phyloP scores from a whole-genome alignment of 2,329 filamentous ascomycete genomes.

The Alternaria triticina region DNA sequence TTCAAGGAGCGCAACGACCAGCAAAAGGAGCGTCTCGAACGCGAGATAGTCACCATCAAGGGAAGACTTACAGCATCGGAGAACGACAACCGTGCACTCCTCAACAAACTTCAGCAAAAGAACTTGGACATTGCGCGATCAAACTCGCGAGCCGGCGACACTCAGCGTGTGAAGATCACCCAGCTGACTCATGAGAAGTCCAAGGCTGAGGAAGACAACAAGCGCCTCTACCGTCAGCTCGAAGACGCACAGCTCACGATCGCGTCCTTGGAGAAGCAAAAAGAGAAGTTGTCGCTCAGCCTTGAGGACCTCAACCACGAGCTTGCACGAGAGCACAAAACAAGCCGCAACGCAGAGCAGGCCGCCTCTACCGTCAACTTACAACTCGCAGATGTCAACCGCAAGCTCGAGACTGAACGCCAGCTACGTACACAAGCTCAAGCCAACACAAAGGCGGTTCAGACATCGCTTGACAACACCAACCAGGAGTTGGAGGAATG shows the following conservation, averaged over 20 bases:
- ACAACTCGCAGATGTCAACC: slow-evolving; percentile 87
- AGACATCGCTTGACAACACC: slow-evolving; percentile 77
- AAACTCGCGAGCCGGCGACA: slow-evolving; percentile 83
- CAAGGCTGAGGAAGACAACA: slow-evolving; percentile 81
- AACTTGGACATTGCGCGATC: slow-evolving; percentile 94
- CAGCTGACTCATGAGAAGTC: slow-evolving; percentile 83
- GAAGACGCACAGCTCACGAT: slow-evolving; percentile 84
- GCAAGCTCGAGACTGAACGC: slow-evolving; percentile 87
- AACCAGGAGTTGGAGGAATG: slow-evolving; percentile 83
- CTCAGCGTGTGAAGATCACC: slow-evolving; percentile 75
- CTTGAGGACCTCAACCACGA: slow-evolving; percentile 94
- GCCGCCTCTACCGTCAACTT: slow-evolving; percentile 78
- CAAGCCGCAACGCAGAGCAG: slow-evolving; percentile 88
- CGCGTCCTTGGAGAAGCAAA: slow-evolving; percentile 87
- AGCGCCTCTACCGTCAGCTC: slow-evolving; percentile 80
- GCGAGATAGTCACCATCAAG: slow-evolving; percentile 89
- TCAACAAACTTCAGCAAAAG: slow-evolving; percentile 98
- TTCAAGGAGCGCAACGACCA: slow-evolving; percentile 92
- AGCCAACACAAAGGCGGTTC: slow-evolving; percentile 80
- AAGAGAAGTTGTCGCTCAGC: slow-evolving; percentile 87
- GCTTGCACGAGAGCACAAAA: slow-evolving; percentile 86
- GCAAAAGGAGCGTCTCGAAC: slow-evolving; percentile 89
- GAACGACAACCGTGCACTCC: slow-evolving; percentile 91
- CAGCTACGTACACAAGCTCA: slow-evolving; percentile 87
- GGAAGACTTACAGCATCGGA: slow-evolving; percentile 89